Conservation (phyloP, 208 protist species). For the Vickermania spadyakhi region DNA sequence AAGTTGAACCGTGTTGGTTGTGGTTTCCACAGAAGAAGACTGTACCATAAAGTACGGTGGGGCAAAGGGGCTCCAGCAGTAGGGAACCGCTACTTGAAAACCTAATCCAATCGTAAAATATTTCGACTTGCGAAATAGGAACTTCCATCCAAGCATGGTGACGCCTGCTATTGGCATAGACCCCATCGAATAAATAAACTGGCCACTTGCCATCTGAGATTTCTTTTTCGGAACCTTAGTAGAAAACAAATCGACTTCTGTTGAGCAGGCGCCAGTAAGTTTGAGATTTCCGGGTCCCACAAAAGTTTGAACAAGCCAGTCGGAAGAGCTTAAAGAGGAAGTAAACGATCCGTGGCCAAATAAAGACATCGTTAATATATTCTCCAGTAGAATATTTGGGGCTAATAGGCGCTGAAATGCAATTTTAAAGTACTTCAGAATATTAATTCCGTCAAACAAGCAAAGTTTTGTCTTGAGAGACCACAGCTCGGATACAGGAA, state of each 20-base stretch:
- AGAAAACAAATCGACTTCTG: neutral
- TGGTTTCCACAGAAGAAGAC: constrained; percentile 19
- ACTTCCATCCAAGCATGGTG: neutral
- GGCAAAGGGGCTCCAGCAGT: constrained; percentile 32
- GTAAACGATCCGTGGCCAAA: constrained; percentile 48
- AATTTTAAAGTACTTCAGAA: constrained; percentile 56
- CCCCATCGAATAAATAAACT: neutral
- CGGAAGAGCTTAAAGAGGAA: constrained; percentile 11
- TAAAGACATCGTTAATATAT: constrained; percentile 42
- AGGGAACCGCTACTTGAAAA: constrained; percentile 46
- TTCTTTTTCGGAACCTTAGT: neutral
- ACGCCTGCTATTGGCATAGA: neutral
- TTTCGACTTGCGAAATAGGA: neutral
- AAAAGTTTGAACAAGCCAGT: neutral
- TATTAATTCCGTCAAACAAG: constrained; percentile 16
- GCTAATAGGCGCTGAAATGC: constrained; percentile 52
- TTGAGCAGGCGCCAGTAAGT: neutral
- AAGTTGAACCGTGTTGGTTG: constrained; percentile 57
- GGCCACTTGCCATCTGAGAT: neutral
- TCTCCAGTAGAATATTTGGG: constrained; percentile 37
- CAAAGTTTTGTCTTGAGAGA: constrained; percentile 40
- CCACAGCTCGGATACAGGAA: constrained; percentile 48
- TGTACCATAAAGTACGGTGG: constrained; percentile 32
- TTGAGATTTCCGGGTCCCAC: neutral
- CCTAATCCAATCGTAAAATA: constrained; percentile 11